These are phyloP conservation scores for Byssoonygena ceratinophila DNA, from an alignment of 2,329 filamentous ascomycete genomes.

Conservation along the genomic window DNA sequence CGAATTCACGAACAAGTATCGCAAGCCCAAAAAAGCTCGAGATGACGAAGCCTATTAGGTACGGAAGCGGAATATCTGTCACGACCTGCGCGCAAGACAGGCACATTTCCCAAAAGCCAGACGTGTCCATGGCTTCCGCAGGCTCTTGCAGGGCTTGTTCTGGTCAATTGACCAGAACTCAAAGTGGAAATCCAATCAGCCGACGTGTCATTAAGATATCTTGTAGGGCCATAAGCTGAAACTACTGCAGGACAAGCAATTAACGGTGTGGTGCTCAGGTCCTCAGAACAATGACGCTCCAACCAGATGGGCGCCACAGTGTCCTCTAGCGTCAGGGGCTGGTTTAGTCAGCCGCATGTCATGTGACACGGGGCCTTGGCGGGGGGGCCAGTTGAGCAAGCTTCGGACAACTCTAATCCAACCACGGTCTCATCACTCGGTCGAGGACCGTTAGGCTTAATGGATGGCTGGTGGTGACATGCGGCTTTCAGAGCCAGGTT, in stretches of 20 bases:
- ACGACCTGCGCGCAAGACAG: constrained; percentile 26
- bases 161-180: constrained; percentile 18
- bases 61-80: constrained; percentile 22
- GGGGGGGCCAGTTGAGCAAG: no score
- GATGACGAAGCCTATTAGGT: constrained; percentile 24
- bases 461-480: no score
- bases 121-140: constrained; percentile 2
- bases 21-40: constrained; percentile 26
- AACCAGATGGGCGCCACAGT: not conserved
- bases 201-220: not conserved
- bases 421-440: no score
- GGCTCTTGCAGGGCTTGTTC: constrained; percentile 1
- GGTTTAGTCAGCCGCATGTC: not conserved
- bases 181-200: not conserved
- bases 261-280: not conserved
- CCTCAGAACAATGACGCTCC: not conserved
- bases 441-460: no score
- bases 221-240: not conserved
- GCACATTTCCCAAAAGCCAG: constrained; percentile 21
- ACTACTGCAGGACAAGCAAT: not conserved
- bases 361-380: no score
- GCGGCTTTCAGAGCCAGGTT: no score
- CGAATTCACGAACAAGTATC: constrained; percentile 26
- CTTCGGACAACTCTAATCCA: no score
- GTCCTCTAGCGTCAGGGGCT: not conserved